phyloP scores from a whole-genome alignment of 208 protist genomes.

The Trypanosoma vivax region DNA sequence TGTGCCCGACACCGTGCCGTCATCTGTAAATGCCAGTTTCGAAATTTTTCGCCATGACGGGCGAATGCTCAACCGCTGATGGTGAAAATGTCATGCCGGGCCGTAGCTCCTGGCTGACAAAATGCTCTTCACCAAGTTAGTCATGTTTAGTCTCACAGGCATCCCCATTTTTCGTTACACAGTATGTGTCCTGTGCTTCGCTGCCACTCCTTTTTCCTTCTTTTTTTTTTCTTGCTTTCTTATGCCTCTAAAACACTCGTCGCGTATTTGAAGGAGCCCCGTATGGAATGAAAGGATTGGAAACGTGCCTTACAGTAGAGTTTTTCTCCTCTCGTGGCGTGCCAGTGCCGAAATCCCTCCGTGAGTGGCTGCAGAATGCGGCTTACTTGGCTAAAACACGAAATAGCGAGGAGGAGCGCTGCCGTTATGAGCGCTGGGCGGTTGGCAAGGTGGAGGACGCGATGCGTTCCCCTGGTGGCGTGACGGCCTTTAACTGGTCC shows the following conservation, averaged over 20 bases:
- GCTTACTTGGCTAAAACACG: constrained; percentile 48
- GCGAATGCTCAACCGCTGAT: no score
- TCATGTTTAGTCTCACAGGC: no score
- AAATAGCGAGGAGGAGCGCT: constrained; percentile 22
- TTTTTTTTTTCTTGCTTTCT: constrained; percentile 16
- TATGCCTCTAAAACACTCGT: neutral
- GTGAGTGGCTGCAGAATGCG: constrained; percentile 61
- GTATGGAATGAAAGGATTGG: constrained; percentile 12
- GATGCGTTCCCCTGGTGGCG: constrained; percentile 20
- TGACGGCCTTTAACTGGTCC: constrained; percentile 39
- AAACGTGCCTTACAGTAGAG: constrained; percentile 25
- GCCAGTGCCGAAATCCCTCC: constrained; percentile 29
- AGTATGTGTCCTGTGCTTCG: neutral
- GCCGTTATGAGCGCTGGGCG: constrained; percentile 64
- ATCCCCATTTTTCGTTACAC: no score
- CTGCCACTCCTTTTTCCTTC: constrained; percentile 1
- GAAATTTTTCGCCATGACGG: no score
- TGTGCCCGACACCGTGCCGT: no score
- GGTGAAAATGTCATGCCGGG: no score
- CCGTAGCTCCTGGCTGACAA: no score
- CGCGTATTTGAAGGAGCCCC: neutral
- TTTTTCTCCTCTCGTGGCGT: constrained; percentile 54
- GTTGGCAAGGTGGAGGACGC: constrained; percentile 51
- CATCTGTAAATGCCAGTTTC: no score
- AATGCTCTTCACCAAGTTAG: no score